Evolutionary conservation across 352 stramenopile species (phyloP).

Genomic region (Phytophthora melonis): DNA sequence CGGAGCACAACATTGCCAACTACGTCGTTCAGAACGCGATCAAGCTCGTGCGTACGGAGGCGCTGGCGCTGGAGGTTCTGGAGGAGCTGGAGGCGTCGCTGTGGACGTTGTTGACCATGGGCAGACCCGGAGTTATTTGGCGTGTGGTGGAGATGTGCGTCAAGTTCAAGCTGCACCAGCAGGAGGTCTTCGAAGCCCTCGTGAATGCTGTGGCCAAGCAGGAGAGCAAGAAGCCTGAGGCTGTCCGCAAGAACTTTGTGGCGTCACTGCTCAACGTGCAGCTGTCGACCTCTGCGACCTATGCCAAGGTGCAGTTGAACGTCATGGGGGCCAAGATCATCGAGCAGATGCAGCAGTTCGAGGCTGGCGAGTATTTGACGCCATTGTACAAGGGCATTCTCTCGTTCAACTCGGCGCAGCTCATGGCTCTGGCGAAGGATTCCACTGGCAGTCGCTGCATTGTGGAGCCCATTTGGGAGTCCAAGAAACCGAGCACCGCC

Average conservation of each 20-base stretch:
- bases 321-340: slow-evolving; percentile 84
- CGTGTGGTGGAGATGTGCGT: slow-evolving; percentile 80
- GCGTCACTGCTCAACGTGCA: slow-evolving; percentile 72
- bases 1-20: slow-evolving; percentile 79
- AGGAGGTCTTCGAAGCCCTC: slow-evolving; percentile 61
- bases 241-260: slow-evolving; percentile 70
- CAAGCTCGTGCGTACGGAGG: slow-evolving; percentile 52
- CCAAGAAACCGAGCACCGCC: slow-evolving; percentile 54
- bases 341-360: slow-evolving; percentile 73
- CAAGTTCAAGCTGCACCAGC: slow-evolving; percentile 60
- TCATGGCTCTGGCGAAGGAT: slow-evolving; percentile 80
- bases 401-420: slow-evolving; percentile 68
- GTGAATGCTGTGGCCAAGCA: slow-evolving; percentile 76
- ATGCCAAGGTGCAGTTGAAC: slow-evolving; percentile 75
- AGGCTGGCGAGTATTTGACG: slow-evolving; percentile 54
- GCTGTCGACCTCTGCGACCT: slow-evolving; percentile 61
- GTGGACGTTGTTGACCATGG: slow-evolving; percentile 81
- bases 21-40: slow-evolving; percentile 86
- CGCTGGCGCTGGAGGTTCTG: slow-evolving; percentile 61
- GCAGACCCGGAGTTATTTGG: slow-evolving; percentile 79
- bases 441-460: slow-evolving; percentile 82
- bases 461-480: slow-evolving; percentile 85
- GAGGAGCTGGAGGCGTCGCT: slow-evolving; percentile 64
- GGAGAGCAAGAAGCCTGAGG: slow-evolving; percentile 83
- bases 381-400: slow-evolving; percentile 74